phyloP scores from a whole-genome alignment of 2,329 filamentous ascomycete genomes.

The Pseudogymnoascus sp. region DNA sequence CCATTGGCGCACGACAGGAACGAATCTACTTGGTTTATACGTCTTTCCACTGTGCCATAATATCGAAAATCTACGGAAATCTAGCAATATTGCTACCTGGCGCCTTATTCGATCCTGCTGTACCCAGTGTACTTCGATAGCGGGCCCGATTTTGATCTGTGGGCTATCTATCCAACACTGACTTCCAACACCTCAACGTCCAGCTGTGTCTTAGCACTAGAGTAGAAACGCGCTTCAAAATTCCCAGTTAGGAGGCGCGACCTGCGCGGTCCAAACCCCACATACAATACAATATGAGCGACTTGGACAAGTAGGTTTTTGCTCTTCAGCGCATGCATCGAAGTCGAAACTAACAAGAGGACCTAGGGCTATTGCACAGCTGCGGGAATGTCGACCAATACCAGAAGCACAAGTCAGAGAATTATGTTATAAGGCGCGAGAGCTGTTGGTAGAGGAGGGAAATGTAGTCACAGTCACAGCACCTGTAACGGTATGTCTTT shows the following conservation, averaged over 20 bases:
- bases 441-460: conserved; percentile 92
- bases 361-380: conserved; percentile 79
- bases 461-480: conserved; percentile 95
- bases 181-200: not conserved
- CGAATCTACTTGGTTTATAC: not conserved
- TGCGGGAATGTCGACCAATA: conserved; percentile 92
- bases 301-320: conserved; percentile 69
- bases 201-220: not conserved
- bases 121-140: not conserved
- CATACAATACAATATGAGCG: conserved; percentile 58
- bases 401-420: conserved; percentile 93
- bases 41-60: not conserved
- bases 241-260: conserved; percentile 13
- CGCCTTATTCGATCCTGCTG: not conserved
- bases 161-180: not conserved
- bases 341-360: conserved; percentile 11
- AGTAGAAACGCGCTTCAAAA: not conserved
- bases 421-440: conserved; percentile 92
- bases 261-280: conserved; percentile 3
- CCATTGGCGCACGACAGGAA: conserved; percentile 5
- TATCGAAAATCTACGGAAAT: not conserved
- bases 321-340: conserved; percentile 4
- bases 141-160: not conserved
- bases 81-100: not conserved
- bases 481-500: conserved; percentile 68